Evolutionary conservation across 768 basidiomycete species (phyloP).

Genomic region (Floccularia luteovirens): DNA sequence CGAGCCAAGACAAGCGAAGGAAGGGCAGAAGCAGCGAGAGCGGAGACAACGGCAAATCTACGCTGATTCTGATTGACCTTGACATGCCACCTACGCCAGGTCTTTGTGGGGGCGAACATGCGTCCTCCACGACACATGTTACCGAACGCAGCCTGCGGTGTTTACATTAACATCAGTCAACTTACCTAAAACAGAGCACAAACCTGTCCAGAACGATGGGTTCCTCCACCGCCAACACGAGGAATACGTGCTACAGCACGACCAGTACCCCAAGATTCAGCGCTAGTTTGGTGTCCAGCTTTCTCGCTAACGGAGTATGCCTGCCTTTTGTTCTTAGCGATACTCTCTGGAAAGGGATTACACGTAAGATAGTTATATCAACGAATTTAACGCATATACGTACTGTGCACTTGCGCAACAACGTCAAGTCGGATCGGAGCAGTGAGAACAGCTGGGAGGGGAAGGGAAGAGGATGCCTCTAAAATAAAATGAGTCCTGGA

Average conservation of each 20-base stretch:
- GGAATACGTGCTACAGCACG: conserved; percentile 99
- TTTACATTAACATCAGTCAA: background rate
- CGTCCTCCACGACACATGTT: conserved; percentile 99
- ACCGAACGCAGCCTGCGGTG: conserved; percentile 85
- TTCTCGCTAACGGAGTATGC: conserved; percentile 95
- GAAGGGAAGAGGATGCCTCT: conserved; percentile 86
- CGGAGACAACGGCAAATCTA: conserved; percentile 95
- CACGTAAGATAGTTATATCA: background rate
- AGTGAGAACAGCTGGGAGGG: conserved; percentile 92
- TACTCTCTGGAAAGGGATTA: conserved; percentile 64
- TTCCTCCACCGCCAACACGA: conserved; percentile 98
- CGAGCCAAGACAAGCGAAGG: conserved; percentile 98
- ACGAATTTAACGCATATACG: conserved; percentile 24
- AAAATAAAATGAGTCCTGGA: conserved; percentile 4
- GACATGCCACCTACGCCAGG: conserved; percentile 99
- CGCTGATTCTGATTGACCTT: conserved; percentile 99
- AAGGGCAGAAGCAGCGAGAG: conserved; percentile 94
- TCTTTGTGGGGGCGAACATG: conserved; percentile 99
- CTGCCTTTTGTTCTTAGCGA: conserved; percentile 97
- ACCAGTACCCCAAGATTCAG: conserved; percentile 99
- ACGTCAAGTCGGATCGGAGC: conserved; percentile 99
- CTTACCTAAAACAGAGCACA: conserved; percentile 10
- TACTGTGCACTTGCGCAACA: conserved; percentile 97
- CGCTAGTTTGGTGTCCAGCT: conserved; percentile 98
- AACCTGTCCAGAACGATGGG: conserved; percentile 96